phyloP scores from a whole-genome alignment of 164 flowering plant genomes.

The Saururus chinensis region DNA sequence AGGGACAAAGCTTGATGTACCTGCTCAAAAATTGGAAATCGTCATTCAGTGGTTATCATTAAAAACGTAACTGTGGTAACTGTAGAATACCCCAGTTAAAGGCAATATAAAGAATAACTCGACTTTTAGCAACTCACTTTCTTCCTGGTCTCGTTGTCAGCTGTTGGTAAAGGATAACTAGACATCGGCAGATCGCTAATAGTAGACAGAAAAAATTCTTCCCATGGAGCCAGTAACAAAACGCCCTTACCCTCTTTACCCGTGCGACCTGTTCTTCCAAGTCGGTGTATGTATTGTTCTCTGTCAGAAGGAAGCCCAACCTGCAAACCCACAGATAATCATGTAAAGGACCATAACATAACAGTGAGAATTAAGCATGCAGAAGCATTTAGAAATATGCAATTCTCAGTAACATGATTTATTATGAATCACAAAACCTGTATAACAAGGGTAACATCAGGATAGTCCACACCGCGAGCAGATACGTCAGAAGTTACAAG shows the following conservation, averaged over 20 bases:
- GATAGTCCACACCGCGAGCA: constrained; percentile 99
- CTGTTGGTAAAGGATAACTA: constrained; percentile 46
- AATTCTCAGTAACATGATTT: not conserved
- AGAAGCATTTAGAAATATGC: not conserved
- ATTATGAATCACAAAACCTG: constrained; percentile 44
- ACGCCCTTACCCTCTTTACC: constrained; percentile 97
- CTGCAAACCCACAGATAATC: constrained; percentile 21
- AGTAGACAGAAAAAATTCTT: constrained; percentile 71
- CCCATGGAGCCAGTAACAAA: constrained; percentile 90
- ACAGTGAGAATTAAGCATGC: not conserved
- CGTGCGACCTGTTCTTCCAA: constrained; percentile 95
- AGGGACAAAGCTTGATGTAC: constrained; percentile 69
- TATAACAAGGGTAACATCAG: constrained; percentile 95
- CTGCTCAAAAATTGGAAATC: constrained; percentile 22
- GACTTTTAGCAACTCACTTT: constrained; percentile 29
- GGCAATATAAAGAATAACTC: no score
- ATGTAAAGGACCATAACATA: not conserved
- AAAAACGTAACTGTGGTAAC: not conserved
- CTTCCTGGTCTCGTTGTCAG: constrained; percentile 75
- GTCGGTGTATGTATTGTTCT: constrained; percentile 88
- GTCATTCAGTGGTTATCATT: not conserved
- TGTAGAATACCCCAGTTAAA: not conserved
- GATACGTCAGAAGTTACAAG: constrained; percentile 99
- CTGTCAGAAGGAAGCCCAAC: constrained; percentile 82
- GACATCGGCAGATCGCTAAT: constrained; percentile 67